Evolutionary conservation across 2,329 filamentous ascomycete genomes (phyloP), one percentile per base, ranked within the genome.

Genomic region (Colletotrichum chrysophilum): DNA sequence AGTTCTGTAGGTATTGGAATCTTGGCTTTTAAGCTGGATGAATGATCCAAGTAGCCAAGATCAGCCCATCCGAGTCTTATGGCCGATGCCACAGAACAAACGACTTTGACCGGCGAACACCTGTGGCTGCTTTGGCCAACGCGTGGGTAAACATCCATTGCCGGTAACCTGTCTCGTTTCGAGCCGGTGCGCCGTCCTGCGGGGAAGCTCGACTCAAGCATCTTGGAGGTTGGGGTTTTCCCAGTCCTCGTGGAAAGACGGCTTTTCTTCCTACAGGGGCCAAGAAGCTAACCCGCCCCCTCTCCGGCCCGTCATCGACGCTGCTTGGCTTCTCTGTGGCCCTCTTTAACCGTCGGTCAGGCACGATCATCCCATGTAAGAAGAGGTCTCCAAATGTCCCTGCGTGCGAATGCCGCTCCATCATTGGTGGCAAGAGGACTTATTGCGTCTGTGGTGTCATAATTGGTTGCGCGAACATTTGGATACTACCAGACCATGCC

Each of bases 281-380:
- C 32, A 32, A 24, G n/a, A 66, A 56, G 10, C 8, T 64, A 18
- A 36, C 7, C 48, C 21, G n/a, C 64, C 61, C 36, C 24, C 21
- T 58, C 48, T 43, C 38, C 14, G 69, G 28, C 65, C 65, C 55
- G 28, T 69, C 48, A 28, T 34, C 30, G 6, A 21, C 16, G 24
- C 7, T 48, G 7, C 9, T 48, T 69, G 24, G 55, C 16, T 36
- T 71, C 68, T 38, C 28, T n/a, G 18, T 26, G 38, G 24, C n/a
- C 38, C 71, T 70, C 21, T 76, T 71, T 76, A 76, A 26, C 74
- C 74, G 66, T 71, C n/a, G 66, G 28, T n/a, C 61, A 32, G 66
- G 52, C 24, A 62, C 66, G 48, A 70, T 48, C 65, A 43, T 62
- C 71, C 66, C 66, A 64, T 62, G 66, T 48, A 24, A 18, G 36